Evolutionary conservation across 371 early-diverging fungal species (phyloP).

Genomic region (Mucor indicus): DNA sequence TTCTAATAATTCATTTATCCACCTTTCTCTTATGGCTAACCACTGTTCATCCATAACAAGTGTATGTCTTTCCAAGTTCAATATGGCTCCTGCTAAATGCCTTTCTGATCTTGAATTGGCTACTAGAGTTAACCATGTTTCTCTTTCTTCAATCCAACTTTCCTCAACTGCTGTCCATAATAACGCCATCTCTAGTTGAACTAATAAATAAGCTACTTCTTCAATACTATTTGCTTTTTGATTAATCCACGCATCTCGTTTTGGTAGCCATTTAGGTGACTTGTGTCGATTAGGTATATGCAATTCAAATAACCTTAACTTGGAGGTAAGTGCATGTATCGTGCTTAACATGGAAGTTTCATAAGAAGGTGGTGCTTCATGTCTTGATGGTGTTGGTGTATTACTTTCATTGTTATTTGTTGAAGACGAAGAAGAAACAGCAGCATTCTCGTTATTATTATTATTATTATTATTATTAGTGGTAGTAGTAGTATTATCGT

Average conservation of each 20-base stretch:
- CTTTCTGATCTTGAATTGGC: conserved; percentile 40
- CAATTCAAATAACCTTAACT: conserved; percentile 33
- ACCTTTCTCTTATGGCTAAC: conserved; percentile 29
- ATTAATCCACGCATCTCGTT: conserved; percentile 33
- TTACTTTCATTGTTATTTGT: not conserved
- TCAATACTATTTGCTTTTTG: conserved; percentile 39
- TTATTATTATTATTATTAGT: not conserved
- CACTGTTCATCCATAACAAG: conserved; percentile 43
- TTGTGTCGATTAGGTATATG: conserved; percentile 47
- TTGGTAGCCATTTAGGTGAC: conserved; percentile 45
- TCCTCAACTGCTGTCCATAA: conserved; percentile 49
- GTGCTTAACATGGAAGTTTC: conserved; percentile 46
- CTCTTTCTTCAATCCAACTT: conserved; percentile 46
- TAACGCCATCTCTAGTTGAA: conserved; percentile 48
- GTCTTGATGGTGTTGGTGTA: not conserved
- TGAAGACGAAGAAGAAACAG: not conserved
- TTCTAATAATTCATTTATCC: conserved; percentile 44
- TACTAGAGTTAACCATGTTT: conserved; percentile 47
- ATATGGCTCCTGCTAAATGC: conserved; percentile 45
- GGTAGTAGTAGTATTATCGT: not conserved
- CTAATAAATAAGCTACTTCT: conserved; percentile 42
- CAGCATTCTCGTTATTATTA: not conserved
- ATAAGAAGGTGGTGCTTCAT: conserved; percentile 47
- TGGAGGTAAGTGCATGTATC: conserved; percentile 31
- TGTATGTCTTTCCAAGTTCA: conserved; percentile 47